Evolutionary conservation across 139 green algal genomes (phyloP).

Genomic region (Volvox africanus): DNA sequence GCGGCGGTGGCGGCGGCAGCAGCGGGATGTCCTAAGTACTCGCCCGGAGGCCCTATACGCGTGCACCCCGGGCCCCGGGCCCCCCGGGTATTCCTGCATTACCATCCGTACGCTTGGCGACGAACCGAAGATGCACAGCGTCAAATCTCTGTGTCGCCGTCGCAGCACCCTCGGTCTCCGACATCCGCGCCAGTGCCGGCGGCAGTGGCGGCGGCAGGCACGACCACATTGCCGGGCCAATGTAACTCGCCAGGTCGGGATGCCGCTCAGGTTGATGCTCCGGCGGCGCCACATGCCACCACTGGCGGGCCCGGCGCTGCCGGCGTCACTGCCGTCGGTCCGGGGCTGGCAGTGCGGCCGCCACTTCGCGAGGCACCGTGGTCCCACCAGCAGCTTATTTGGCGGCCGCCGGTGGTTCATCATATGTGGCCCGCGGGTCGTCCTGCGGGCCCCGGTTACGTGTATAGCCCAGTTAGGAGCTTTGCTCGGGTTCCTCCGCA

Average conservation of each 20-base stretch:
- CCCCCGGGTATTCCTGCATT: background rate
- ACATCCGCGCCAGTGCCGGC: background rate
- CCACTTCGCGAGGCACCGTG: background rate
- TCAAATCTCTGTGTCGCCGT: background rate
- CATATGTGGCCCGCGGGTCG: background rate
- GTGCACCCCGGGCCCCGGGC: background rate
- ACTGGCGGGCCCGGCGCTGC: background rate
- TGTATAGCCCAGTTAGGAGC: background rate
- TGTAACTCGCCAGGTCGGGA: background rate
- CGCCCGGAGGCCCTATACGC: background rate
- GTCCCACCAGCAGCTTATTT: background rate
- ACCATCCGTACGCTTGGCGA: background rate
- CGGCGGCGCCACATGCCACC: background rate
- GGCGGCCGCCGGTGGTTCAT: too few species aligned
- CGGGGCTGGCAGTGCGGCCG: background rate
- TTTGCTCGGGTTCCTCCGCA: too few species aligned
- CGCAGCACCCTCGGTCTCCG: too few species aligned
- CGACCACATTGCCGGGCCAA: background rate
- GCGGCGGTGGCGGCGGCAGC: background rate
- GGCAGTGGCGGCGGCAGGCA: background rate
- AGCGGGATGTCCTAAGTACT: background rate
- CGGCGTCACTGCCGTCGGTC: background rate
- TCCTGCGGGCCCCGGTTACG: background rate
- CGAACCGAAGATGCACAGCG: background rate
- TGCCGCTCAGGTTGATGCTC: background rate